Base-by-base conservation (phyloP, 306 rosid species). In the Rosa multiflora region DNA sequence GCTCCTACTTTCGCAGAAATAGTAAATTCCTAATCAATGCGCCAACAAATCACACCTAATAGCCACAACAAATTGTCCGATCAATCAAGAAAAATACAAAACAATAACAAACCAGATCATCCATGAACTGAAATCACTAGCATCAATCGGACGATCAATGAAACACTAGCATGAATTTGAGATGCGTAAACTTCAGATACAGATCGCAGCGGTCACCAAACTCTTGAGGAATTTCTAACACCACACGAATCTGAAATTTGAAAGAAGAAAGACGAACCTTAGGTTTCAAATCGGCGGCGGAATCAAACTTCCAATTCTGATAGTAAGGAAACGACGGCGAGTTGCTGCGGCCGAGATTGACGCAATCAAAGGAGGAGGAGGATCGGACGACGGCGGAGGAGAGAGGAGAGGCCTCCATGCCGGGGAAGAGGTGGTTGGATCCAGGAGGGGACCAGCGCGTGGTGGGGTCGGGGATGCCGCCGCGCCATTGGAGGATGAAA, bases 401-500 rank as follows among this genome's bases (percentile, higher is more conserved):
- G 76, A 93, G 90, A 4, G 93, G 89, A 20, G 98, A 93, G 56
- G 97, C 26, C 10, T 93, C 99, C 98, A 90, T 93, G 59, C 99
- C 97, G 21, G 99, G 99, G 80, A 95, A 93, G 67, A 79, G 77
- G 76, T 83, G 86, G 67, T 83, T 88, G 59, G 99, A 87, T 5
- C 98, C 96, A 4, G 91, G 91, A 8, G 99, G 96, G 42, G 92
- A 80, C 83, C 92, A 86, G 9, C 89, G 94, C 40, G 91, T 86
- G 64, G 85, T 70, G 15, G 99, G 99, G 84, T 95, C 98, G 76
- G 89, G 82, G 79, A 93, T 63, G 35, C 98, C 97, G 29, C 99
- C 99, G 1, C 99, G 99, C 99, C 99, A 95, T 90, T 95, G 99
- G 82, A 95, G 99, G 55, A 90, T 66, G 82, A 95, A 95, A 18